Evolutionary conservation across 192 early-diverging fungal species (phyloP).

Genomic region (Diversispora epigaea): DNA sequence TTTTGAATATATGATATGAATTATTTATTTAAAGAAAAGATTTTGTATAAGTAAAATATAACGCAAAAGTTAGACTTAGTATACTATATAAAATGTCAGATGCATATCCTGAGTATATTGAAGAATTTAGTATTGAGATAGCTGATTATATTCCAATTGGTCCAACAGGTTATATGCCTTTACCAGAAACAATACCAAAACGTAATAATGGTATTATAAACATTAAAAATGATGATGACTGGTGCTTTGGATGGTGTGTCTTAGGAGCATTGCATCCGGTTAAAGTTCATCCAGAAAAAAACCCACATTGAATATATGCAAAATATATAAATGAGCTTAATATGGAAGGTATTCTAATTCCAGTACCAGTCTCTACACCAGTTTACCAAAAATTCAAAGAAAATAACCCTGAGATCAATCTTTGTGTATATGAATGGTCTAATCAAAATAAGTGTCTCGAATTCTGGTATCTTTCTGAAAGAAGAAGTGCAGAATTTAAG

Average conservation of each 20-base stretch:
- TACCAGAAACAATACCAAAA: conserved; percentile 11
- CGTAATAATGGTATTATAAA: conserved; percentile 16
- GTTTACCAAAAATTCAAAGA: conserved; percentile 22
- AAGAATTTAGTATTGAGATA: conserved; percentile 23
- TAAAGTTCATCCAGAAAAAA: conserved; percentile 24
- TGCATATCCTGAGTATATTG: conserved; percentile 17
- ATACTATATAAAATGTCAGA: conserved; percentile 19
- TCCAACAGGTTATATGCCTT: not conserved
- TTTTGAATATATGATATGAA: too few species aligned
- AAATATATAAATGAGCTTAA: not conserved
- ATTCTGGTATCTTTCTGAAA: conserved; percentile 1
- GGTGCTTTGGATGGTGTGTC: conserved; percentile 16
- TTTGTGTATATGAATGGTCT: conserved; percentile 23
- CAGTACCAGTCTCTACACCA: conserved; percentile 17
- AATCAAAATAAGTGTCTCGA: conserved; percentile 21
- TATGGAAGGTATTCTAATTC: conserved; percentile 8
- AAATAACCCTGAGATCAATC: conserved; percentile 9
- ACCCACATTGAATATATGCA: conserved; percentile 12
- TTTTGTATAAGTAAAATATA: not conserved
- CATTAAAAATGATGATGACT: conserved; percentile 23
- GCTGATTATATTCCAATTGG: conserved; percentile 6
- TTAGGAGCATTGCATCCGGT: conserved; percentile 18
- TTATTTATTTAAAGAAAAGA: too few species aligned
- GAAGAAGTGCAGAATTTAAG: not conserved
- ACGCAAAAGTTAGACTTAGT: not conserved